Base-by-base conservation (phyloP, 495 filamentous ascomycete species). In the Pyronema domesticum region DNA sequence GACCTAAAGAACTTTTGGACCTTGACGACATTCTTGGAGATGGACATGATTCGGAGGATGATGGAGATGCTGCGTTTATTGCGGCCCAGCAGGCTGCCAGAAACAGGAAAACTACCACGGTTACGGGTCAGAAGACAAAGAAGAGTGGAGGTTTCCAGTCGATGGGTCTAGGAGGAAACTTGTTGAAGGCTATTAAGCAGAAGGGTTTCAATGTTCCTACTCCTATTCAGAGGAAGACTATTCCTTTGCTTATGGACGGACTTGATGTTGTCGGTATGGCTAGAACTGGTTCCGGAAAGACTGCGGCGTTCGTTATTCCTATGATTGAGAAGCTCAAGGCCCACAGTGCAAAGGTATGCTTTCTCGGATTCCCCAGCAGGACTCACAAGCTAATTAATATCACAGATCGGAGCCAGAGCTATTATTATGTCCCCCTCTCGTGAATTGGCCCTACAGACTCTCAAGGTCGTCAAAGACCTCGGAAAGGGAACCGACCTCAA, bases 211-310 rank as follows among this genome's bases (percentile, higher is more conserved):
- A 82, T 1, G 85, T 96, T 2, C 91, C 91, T 0, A 99, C 91
- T 4, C 91, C 91, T 0, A 96, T 99, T 67, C 91, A 99, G 72
- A 76, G 91, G 37, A 95, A 95, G 71, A 85, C 91, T 7, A 91
- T 99, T 45, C 91, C 91, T 4, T 73, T 96, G 53, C 75, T 95
- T 42, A 73, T 95, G 64, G 86, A 94, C 44, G 77, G 82, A 52
- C 79, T 83, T 60, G 89, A 98, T 73, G 86, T 99, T 4, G 88
- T 96, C 7, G 91, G 86, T 55, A 99, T 96, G 93, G 91, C 91
- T 3, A 75, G 91, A 48, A 98, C 91, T 15, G 91, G 91, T 66
- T 94, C 86, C 37, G 91, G 91, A 67, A 98, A 98, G 71, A 95
- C 89, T 0, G 91, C 89, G 1, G 89, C 91, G 11, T 98, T 98